These are phyloP conservation scores for Phialophora verrucosa DNA, from an alignment of 2,329 filamentous ascomycete genomes.

Conservation along the genomic window DNA sequence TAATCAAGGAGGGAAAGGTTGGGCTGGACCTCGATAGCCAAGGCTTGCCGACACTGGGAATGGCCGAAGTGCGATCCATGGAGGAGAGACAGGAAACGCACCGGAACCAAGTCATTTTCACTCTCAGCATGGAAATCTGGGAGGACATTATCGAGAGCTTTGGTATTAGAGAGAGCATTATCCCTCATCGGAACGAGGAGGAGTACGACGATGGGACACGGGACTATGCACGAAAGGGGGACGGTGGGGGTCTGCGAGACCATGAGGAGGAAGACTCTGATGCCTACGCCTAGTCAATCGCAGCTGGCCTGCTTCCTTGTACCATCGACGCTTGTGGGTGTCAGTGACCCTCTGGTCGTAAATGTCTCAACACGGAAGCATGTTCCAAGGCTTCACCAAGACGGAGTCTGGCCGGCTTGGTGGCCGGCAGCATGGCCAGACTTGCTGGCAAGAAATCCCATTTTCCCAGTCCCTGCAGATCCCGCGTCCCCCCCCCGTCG, in stretches of 20 bases:
- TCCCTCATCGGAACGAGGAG: slow-evolving; percentile 76
- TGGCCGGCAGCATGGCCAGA: not conserved
- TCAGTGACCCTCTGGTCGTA: not conserved
- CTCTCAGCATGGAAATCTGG: slow-evolving; percentile 86
- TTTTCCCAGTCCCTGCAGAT: not conserved
- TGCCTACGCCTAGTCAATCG: slow-evolving; percentile 21
- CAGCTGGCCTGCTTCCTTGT: slow-evolving; percentile 2
- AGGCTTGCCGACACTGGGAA: slow-evolving; percentile 73
- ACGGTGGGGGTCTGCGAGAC: slow-evolving; percentile 14
- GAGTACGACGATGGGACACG: slow-evolving; percentile 52
- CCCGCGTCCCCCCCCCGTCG: not conserved
- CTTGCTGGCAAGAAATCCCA: not conserved
- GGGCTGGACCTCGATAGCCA: slow-evolving; percentile 75
- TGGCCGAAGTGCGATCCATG: slow-evolving; percentile 54
- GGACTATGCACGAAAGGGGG: slow-evolving; percentile 38
- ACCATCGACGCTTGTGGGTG: not conserved
- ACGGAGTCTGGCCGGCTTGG: not conserved
- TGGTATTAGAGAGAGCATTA: slow-evolving; percentile 78
- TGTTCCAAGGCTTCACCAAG: not conserved
- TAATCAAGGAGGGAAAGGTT: slow-evolving; percentile 84
- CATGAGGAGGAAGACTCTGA: slow-evolving; percentile 30
- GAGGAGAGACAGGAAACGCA: slow-evolving; percentile 52
- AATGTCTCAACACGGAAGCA: not conserved
- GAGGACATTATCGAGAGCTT: slow-evolving; percentile 75
- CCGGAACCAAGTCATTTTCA: slow-evolving; percentile 85